Conservation (phyloP, 768 basidiomycete genomes). For the Hericium rajendrae region DNA sequence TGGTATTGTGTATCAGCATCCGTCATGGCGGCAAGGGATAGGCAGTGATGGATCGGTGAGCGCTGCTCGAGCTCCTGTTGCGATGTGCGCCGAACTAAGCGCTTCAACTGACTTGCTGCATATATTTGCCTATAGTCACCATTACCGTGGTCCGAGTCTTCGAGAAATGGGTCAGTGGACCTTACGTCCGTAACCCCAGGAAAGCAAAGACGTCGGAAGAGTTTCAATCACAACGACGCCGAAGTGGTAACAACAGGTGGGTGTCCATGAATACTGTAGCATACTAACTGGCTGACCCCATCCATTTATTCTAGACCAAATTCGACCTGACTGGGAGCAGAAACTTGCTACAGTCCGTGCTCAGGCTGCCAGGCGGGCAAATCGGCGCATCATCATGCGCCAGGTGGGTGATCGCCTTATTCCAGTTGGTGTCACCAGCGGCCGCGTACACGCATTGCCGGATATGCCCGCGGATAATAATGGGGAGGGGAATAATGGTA, state of each 20-base stretch:
- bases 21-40: conserved; percentile 72
- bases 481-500: conserved; percentile 28
- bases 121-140: not conserved
- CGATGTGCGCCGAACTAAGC: conserved; percentile 5
- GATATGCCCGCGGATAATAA: conserved; percentile 46
- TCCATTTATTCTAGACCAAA: conserved; percentile 56
- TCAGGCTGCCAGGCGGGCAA: conserved; percentile 91
- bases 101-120: not conserved
- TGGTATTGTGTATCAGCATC: conserved; percentile 81
- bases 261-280: conserved; percentile 13
- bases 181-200: conserved; percentile 8
- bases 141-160: conserved; percentile 45
- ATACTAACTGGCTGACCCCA: not conserved
- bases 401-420: conserved; percentile 96
- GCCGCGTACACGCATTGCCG: conserved; percentile 60
- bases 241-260: conserved; percentile 88
- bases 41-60: conserved; percentile 64
- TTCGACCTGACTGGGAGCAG: conserved; percentile 96
- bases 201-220: conserved; percentile 73
- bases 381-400: conserved; percentile 94
- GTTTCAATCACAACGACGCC: conserved; percentile 74
- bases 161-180: conserved; percentile 30
- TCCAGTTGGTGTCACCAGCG: conserved; percentile 93
- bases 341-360: conserved; percentile 92
- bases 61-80: conserved; percentile 12